A percentile compares a stretch with the other conserved stretches of the same genome.
Conservation (phyloP, 495 filamentous ascomycete genomes). For the Geopyxis carbonaria region DNA sequence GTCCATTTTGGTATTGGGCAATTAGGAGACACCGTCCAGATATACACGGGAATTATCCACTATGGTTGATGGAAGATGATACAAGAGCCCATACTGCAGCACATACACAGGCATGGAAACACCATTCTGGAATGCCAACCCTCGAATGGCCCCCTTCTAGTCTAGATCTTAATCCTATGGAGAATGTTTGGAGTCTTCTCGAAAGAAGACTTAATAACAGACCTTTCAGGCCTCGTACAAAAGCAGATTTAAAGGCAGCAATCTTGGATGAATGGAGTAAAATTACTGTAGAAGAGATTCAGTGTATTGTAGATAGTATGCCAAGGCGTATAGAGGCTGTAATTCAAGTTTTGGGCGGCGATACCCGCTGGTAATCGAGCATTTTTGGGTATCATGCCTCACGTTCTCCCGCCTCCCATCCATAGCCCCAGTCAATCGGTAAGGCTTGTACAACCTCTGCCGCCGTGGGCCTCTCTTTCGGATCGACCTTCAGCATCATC, state of each 20-base stretch:
- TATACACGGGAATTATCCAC: too few relatives aligned
- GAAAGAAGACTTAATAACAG: conserved; percentile 6
- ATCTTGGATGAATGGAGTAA: conserved; percentile 7
- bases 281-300: conserved; percentile 6
- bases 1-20: conserved; percentile 9
- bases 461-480: too few relatives aligned
- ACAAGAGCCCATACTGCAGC: conserved; percentile 4
- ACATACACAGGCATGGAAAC: background rate
- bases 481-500: too few relatives aligned
- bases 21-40: too few relatives aligned
- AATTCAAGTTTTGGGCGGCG: too few relatives aligned
- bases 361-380: too few relatives aligned
- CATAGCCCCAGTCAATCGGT: too few relatives aligned
- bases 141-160: conserved; percentile 5
- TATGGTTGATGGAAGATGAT: conserved; percentile 11
- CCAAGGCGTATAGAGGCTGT: conserved; percentile 5
- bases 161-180: conserved; percentile 12
- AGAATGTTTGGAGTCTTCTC: conserved; percentile 8
- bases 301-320: conserved; percentile 7
- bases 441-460: too few relatives aligned
- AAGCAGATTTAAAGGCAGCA: background rate
- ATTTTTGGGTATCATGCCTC: too few relatives aligned
- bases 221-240: background rate
- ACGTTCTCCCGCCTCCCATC: too few relatives aligned
- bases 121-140: background rate